Conservation (phyloP, 768 basidiomycete species). For the Auriscalpium orientale region DNA sequence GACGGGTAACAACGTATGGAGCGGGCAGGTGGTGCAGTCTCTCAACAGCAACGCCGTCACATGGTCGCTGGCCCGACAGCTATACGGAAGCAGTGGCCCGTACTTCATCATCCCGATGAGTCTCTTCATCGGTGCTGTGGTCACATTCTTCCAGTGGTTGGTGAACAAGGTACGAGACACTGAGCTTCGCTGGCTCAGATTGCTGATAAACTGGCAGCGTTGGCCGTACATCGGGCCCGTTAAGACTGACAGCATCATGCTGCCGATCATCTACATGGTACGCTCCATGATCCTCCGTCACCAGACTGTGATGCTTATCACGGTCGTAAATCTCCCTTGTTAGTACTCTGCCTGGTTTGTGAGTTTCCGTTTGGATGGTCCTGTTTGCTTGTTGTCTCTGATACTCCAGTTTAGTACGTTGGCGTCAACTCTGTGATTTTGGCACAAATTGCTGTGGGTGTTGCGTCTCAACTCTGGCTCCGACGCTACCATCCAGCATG, state of each 20-base stretch:
- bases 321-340: too few species aligned
- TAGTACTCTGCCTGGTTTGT: constrained; percentile 34
- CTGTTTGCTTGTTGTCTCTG: constrained; percentile 8
- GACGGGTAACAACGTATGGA: constrained; percentile 54
- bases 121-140: constrained; percentile 45
- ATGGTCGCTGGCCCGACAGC: constrained; percentile 53
- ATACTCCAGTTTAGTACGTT: constrained; percentile 19
- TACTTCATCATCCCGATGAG: constrained; percentile 52
- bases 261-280: constrained; percentile 51
- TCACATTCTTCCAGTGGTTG: constrained; percentile 47
- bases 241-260: constrained; percentile 40
- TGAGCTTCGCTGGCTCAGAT: neutral
- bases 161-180: constrained; percentile 35
- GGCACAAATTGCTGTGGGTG: constrained; percentile 39
- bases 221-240: constrained; percentile 49
- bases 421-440: constrained; percentile 49
- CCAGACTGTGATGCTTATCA: too few species aligned
- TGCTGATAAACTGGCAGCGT: constrained; percentile 26
- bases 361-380: neutral
- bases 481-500: constrained; percentile 29
- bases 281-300: neutral
- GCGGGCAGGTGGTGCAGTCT: constrained; percentile 30
- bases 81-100: constrained; percentile 46
- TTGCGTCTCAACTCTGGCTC: constrained; percentile 43
- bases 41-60: constrained; percentile 54